Base-by-base conservation (phyloP, 345 rosid genomes). In the Lepidium aucheri region DNA sequence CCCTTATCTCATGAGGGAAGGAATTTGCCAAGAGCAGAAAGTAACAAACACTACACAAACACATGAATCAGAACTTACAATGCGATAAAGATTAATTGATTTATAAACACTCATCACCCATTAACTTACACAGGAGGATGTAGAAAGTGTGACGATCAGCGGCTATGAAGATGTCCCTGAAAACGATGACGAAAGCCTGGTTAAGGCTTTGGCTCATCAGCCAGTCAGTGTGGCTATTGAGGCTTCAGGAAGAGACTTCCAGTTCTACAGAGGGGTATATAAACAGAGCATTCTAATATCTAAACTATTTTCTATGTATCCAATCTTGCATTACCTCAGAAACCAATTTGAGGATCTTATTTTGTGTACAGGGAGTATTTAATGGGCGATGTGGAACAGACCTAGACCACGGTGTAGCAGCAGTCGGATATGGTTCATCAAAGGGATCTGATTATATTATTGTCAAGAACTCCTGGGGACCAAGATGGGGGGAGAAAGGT, bases 381-480 rank as follows among this genome's bases (percentile, higher is more conserved):
- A 72, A 77, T 33, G 91, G 98, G 33, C 56, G 47, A 16, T 92
- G 96, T 72, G 87, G 95, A 54, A 82, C 85, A 4, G 80, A 77
- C 4, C 75, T 89, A 7, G 88, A 89, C 65, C 96, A 84, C 3
- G 95, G 93, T 13, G 98, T 89, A 14, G 76, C 95, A 35, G 92
- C 92, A 0, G 91, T 87, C 20, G 96, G 96, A 18, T 92, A 89
- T 5, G 96, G 95, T 46, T 78, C 98, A 62, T 63, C 76, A 4
- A 86, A 76, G 54, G 89, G 84, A 22, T 40, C 62, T 4, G 92
- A 89, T 64, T 85, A 87, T 64, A 75, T 89, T 12, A 82, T 85
- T 13, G 95, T 91, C 54, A 91, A 82, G 85, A 89, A 91, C 70
- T 91, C 96, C 1, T 92, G 95, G 98, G 98, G 95, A 59, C 22